Conservation (phyloP, 23 red algal species). For the Gracilariopsis chorda region DNA sequence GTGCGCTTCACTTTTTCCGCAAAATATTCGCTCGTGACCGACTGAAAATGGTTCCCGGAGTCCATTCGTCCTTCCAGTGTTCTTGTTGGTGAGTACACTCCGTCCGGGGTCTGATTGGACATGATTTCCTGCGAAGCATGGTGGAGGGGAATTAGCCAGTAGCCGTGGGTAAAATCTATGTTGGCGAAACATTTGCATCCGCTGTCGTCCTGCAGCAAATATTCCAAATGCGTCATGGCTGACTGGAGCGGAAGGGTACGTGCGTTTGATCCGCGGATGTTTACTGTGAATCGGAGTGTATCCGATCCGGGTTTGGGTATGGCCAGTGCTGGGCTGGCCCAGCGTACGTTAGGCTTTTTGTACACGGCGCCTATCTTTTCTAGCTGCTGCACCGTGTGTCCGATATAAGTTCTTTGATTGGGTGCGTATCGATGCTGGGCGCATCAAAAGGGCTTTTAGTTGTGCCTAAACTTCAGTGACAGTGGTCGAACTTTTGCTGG, state of each 20-base stretch:
- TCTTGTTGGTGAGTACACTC: neutral
- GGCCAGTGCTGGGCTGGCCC: conserved; percentile 23
- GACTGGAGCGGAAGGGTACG: neutral
- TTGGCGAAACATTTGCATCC: neutral
- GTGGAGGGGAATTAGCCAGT: neutral
- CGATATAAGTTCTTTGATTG: neutral
- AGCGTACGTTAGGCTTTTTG: neutral
- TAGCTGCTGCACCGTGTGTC: neutral
- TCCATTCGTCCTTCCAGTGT: neutral
- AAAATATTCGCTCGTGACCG: too few species aligned
- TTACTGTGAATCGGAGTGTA: neutral
- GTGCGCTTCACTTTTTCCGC: too few species aligned
- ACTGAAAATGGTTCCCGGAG: conserved; percentile 2
- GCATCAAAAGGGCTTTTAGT: neutral
- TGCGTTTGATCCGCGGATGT: neutral
- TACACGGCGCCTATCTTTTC: conserved; percentile 1
- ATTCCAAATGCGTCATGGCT: conserved; percentile 21
- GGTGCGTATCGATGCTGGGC: neutral
- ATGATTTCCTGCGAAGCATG: neutral
- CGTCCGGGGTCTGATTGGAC: neutral
- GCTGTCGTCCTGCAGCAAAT: neutral
- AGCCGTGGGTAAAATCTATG: neutral
- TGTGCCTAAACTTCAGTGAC: neutral
- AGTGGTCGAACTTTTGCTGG: neutral
- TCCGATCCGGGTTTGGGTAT: conserved; percentile 24